phyloP scores from a whole-genome alignment of 2,329 filamentous ascomycete species.

The Monosporascus sp. region DNA sequence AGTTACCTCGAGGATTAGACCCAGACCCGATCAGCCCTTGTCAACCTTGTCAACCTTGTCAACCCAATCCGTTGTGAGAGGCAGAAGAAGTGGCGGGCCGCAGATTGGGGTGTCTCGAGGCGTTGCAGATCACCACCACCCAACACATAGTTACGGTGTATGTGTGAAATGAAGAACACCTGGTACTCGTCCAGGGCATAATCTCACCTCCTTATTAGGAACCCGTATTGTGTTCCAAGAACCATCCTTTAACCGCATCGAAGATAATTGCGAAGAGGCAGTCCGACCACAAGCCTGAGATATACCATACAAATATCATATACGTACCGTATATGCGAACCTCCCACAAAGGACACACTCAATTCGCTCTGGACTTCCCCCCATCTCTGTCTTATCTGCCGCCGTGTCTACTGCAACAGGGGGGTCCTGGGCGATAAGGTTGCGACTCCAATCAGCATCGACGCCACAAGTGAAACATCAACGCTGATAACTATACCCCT shows the following conservation, averaged over 20 bases:
- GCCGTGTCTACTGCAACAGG: not conserved
- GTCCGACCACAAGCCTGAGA: no score
- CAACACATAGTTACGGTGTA: no score
- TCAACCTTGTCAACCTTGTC: no score
- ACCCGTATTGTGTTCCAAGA: no score
- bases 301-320: no score
- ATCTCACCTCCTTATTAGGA: no score
- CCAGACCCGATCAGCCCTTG: no score
- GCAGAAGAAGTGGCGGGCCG: not conserved
- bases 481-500: not conserved
- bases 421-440: slow-evolving; percentile 10
- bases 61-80: not conserved
- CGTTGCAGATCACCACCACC: not conserved
- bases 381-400: not conserved
- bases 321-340: not conserved
- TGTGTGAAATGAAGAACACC: not conserved
- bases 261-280: no score
- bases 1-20: no score
- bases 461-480: not conserved
- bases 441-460: slow-evolving; percentile 2
- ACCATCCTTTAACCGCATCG: no score
- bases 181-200: not conserved
- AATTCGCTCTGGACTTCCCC: not conserved
- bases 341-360: not conserved
- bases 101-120: not conserved